Conservation (phyloP, 768 basidiomycete genomes). For the Macrocybe gigantea region DNA sequence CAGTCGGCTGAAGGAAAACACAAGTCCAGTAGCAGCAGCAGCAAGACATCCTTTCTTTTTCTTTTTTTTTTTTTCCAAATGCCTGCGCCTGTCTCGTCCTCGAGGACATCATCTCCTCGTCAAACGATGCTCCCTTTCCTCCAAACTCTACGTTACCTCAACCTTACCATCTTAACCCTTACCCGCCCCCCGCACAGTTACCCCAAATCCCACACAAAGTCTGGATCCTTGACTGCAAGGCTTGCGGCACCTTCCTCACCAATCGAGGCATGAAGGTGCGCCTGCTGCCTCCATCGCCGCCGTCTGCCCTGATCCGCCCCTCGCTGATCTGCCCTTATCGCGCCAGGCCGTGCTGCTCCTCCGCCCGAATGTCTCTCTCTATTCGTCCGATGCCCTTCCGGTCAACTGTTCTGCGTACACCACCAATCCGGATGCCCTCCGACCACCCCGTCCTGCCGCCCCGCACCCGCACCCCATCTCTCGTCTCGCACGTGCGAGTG, state of each 20-base stretch:
- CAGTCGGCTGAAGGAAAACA: not conserved
- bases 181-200: conserved; percentile 31
- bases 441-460: conserved; percentile 29
- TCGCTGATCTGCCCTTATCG: conserved; percentile 6
- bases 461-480: conserved; percentile 18
- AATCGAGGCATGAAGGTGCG: conserved; percentile 82
- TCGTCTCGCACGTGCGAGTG: conserved; percentile 72
- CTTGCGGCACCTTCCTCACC: conserved; percentile 69
- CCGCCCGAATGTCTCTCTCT: conserved; percentile 75
- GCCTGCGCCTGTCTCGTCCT: conserved; percentile 6
- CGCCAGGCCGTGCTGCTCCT: conserved; percentile 75
- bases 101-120: conserved; percentile 7
- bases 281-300: not conserved
- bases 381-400: conserved; percentile 77
- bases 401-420: conserved; percentile 69
- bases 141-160: conserved; percentile 21
- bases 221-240: conserved; percentile 75
- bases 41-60: not conserved
- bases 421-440: conserved; percentile 37
- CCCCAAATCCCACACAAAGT: conserved; percentile 62
- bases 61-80: conserved; percentile 3
- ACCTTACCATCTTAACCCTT: conserved; percentile 17
- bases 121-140: conserved; percentile 10
- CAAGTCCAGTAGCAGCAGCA: conserved; percentile 4
- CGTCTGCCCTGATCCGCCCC: not conserved